Conservation (phyloP, 805 yeast species). For the Nakazawaea ishiwadae region DNA sequence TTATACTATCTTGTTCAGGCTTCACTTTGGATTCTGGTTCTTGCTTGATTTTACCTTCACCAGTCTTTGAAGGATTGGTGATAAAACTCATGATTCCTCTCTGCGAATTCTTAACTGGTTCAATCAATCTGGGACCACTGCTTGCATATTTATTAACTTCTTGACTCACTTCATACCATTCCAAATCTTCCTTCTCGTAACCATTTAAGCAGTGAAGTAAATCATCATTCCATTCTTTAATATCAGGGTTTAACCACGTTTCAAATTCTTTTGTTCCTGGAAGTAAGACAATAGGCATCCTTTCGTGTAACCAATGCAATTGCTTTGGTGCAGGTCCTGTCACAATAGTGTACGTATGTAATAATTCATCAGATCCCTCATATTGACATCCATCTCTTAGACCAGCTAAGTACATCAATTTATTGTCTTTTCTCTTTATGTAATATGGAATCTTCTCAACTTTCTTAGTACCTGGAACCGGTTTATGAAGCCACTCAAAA, state of each 20-base stretch:
- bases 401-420: slow-evolving; percentile 65
- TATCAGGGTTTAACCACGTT: slow-evolving; percentile 53
- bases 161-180: slow-evolving; percentile 49
- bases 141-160: slow-evolving; percentile 61
- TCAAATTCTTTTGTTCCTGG: slow-evolving; percentile 57
- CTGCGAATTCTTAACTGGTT: slow-evolving; percentile 19
- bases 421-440: slow-evolving; percentile 46
- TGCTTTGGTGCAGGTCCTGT: slow-evolving; percentile 67
- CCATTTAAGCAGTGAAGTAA: slow-evolving; percentile 37
- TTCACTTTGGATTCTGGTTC: neutral
- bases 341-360: slow-evolving; percentile 55
- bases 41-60: neutral
- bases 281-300: slow-evolving; percentile 72
- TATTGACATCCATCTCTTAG: slow-evolving; percentile 27
- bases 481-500: slow-evolving; percentile 64
- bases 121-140: slow-evolving; percentile 38
- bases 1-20: neutral
- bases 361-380: slow-evolving; percentile 16
- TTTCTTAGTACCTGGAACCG: slow-evolving; percentile 19
- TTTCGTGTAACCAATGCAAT: slow-evolving; percentile 62
- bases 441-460: slow-evolving; percentile 58
- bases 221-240: slow-evolving; percentile 31
- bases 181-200: slow-evolving; percentile 32
- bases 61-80: neutral
- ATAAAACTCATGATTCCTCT: slow-evolving; percentile 3